Conservation (phyloP, 2,329 filamentous ascomycete genomes). For the Botryotinia convoluta region DNA sequence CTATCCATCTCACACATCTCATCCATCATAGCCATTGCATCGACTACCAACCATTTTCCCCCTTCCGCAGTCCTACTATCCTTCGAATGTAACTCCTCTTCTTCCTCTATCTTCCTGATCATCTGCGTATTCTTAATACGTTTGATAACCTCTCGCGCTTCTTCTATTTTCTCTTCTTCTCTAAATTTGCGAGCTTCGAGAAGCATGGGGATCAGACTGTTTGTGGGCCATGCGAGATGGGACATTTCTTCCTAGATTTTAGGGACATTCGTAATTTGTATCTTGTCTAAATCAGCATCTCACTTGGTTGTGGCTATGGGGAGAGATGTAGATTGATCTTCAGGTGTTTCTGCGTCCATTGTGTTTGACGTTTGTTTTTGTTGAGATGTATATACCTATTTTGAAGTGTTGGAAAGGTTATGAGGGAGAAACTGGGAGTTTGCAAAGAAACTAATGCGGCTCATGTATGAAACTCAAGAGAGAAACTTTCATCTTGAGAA, state of each 20-base stretch:
- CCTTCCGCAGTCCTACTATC: not conserved
- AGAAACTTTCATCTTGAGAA: no score
- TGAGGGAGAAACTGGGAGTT: not conserved
- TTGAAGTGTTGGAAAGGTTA: not conserved
- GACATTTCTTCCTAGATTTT: not conserved
- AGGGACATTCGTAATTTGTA: not conserved
- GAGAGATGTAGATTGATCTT: rapidly evolving
- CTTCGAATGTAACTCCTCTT: not conserved
- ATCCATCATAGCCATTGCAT: not conserved
- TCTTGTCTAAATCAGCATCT: not conserved
- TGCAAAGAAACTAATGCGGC: rapidly evolving
- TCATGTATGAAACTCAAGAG: not conserved
- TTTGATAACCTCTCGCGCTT: not conserved
- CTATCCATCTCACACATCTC: not conserved
- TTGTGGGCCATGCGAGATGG: not conserved
- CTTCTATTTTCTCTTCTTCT: not conserved
- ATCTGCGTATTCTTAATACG: not conserved
- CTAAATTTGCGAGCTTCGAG: not conserved
- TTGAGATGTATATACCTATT: not conserved
- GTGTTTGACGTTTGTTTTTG: not conserved
- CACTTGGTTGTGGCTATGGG: rapidly evolving
- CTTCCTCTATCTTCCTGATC: not conserved
- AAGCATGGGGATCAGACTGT: not conserved
- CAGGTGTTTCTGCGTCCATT: not conserved
- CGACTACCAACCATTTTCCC: not conserved